These are phyloP conservation scores for Rhodotorula paludigena DNA, from an alignment of 768 basidiomycete genomes.

Conservation along the genomic window DNA sequence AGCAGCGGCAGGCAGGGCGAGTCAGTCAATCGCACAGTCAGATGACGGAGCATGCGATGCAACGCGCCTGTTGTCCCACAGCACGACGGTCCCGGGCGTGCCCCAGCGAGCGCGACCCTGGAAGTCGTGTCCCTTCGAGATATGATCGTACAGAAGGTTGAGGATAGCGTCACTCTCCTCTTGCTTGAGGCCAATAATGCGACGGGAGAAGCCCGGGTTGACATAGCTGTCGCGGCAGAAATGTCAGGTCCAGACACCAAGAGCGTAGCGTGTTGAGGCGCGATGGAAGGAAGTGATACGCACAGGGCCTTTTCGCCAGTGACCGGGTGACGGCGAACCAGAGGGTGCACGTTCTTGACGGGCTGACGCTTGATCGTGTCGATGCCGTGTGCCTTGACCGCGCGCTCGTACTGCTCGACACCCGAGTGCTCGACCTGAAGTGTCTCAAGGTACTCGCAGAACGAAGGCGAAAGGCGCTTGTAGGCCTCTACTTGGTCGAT, in stretches of 20 bases:
- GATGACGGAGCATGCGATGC: neutral
- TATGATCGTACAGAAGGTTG: conserved; percentile 56
- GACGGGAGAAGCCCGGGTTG: conserved; percentile 71
- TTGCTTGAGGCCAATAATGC: conserved; percentile 76
- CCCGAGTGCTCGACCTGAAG: conserved; percentile 77
- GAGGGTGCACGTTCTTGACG: conserved; percentile 72
- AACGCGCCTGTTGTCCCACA: conserved; percentile 67
- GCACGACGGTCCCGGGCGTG: conserved; percentile 64
- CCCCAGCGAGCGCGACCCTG: conserved; percentile 71
- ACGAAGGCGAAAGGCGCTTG: conserved; percentile 67
- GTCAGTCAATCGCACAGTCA: neutral
- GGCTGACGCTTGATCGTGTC: conserved; percentile 74
- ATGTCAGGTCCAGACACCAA: no score
- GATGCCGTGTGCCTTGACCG: conserved; percentile 64
- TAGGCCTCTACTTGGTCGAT: conserved; percentile 62
- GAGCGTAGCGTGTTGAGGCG: conserved; percentile 51
- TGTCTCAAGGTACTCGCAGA: conserved; percentile 71
- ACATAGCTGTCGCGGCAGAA: conserved; percentile 65
- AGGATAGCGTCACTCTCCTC: conserved; percentile 68
- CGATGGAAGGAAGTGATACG: neutral
- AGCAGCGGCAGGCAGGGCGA: neutral
- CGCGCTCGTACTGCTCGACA: conserved; percentile 70
- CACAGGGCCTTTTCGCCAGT: conserved; percentile 63
- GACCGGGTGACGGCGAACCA: conserved; percentile 73
- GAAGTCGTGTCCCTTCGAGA: conserved; percentile 72